These are phyloP conservation scores for Paraphaeosphaeria sporulosa DNA, from an alignment of 2,329 filamentous ascomycete species.

Conservation along the genomic window DNA sequence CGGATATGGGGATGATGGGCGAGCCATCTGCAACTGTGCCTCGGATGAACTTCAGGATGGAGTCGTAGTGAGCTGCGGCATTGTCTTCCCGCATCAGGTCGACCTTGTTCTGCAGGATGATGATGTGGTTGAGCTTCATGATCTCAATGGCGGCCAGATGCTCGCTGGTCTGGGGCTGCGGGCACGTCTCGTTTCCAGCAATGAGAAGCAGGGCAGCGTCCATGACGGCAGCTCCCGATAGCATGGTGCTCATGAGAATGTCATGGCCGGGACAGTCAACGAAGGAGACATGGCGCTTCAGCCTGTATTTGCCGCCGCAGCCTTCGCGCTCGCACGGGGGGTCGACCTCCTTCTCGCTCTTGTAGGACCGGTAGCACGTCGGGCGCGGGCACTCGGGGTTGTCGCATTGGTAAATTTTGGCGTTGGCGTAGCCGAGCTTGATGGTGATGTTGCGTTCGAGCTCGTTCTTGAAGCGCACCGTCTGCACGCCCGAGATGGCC, in stretches of 20 bases:
- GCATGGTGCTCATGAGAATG: conserved; percentile 99
- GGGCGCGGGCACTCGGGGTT: conserved; percentile 89
- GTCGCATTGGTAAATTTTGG: conserved; percentile 99
- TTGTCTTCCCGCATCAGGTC: conserved; percentile 97
- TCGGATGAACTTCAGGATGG: conserved; percentile 97
- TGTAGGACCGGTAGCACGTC: conserved; percentile 95
- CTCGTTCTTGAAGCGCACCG: conserved; percentile 99
- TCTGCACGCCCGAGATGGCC: conserved; percentile 98
- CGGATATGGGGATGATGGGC: conserved; percentile 95
- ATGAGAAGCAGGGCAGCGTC: conserved; percentile 96
- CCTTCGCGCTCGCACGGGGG: conserved; percentile 94
- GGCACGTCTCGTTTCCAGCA: conserved; percentile 97
- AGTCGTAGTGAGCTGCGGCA: conserved; percentile 92
- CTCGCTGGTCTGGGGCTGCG: conserved; percentile 97
- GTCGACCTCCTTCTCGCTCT: conserved; percentile 98
- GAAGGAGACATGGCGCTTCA: conserved; percentile 76
- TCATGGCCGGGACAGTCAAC: conserved; percentile 99
- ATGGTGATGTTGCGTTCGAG: conserved; percentile 99
- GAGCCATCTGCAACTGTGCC: conserved; percentile 95
- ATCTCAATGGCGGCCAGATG: conserved; percentile 99
- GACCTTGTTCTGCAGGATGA: conserved; percentile 99
- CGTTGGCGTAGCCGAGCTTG: conserved; percentile 99
- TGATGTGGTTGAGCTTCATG: conserved; percentile 99
- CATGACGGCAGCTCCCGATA: conserved; percentile 99
- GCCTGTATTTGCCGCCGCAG: conserved; percentile 84